Conservation (phyloP, 176 grass and related monocot species). For the Paspalum notatum region DNA sequence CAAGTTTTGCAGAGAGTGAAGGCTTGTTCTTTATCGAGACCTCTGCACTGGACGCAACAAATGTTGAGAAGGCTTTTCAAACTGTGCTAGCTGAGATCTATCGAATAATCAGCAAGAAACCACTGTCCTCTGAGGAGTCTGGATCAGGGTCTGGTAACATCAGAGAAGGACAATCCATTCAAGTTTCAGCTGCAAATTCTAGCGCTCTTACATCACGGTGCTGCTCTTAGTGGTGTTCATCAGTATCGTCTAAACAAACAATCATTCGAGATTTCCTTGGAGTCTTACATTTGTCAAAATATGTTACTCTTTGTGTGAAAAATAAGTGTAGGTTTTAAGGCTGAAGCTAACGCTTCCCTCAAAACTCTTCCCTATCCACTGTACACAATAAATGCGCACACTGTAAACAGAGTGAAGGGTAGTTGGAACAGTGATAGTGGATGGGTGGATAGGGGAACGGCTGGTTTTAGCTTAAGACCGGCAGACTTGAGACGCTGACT, state of each 20-base stretch:
- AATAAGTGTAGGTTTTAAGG: not conserved
- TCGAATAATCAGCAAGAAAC: slow-evolving; percentile 45
- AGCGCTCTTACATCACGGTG: not conserved
- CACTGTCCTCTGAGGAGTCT: not conserved
- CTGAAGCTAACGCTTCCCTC: too few relatives aligned
- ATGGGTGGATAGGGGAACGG: too few relatives aligned
- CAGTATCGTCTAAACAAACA: not conserved
- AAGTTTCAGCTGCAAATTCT: slow-evolving; percentile 4
- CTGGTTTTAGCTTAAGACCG: not conserved
- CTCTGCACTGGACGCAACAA: slow-evolving; percentile 43
- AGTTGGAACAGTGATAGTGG: too few relatives aligned
- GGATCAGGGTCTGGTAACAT: slow-evolving; percentile 18
- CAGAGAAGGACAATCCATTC: slow-evolving; percentile 23
- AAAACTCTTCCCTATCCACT: too few relatives aligned
- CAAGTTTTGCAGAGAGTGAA: slow-evolving; percentile 40
- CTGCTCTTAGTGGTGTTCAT: not conserved
- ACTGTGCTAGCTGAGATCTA: slow-evolving; percentile 44
- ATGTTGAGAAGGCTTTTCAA: slow-evolving; percentile 49
- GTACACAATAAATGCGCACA: too few relatives aligned
- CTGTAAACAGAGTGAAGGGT: too few relatives aligned
- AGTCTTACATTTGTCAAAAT: not conserved
- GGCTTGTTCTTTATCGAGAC: slow-evolving; percentile 47
- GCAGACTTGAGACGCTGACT: not conserved
- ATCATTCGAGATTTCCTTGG: not conserved
- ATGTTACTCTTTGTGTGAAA: not conserved